Evolutionary conservation across 75 land plant genomes (phyloP), one percentile per base, ranked within the genome.

Genomic region (Picea sitchensis): DNA sequence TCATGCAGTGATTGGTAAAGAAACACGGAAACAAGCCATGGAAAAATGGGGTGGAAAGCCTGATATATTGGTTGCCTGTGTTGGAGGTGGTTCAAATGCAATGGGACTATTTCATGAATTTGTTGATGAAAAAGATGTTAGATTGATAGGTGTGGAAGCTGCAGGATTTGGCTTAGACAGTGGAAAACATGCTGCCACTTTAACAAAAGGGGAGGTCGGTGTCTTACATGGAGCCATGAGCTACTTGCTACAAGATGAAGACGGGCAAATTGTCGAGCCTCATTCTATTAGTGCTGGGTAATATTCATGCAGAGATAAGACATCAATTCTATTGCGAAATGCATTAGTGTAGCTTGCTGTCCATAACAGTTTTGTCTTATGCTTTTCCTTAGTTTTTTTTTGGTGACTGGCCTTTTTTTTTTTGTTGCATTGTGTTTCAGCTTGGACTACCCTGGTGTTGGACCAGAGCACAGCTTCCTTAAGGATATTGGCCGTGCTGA

Each of bases 1-100:
- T 61, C 98, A 95, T 65, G 86, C 98, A 5, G 83, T 94, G 17
- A 95, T 95, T 71, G 98, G 98, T 20, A 94, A 94, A 69, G 98
- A 95, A 80, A 93, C 93, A 41, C 82, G 94, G 20, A 89, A 78
- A 62, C 98, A 94, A 73, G 98, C 98, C 11, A 78, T 94, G 91
- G 98, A 95, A 80, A 95, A 92, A 84, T 95, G 96, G 98, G 96
- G 96, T 57, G 94, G 94, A 11, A 95, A 95, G 79, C 98, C 98
- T 56, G 96, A 95, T 82, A 85, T 95, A 18, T 81, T 95, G 44
- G 83, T 95, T 20, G 98, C 98, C n/a, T 94, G 98, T 79, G 95
- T 95, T 47, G 98, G 98, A 23, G 89, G 98, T 7, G 98, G 98
- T n/a, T 95, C 98, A 36, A 95, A 95, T 81, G 98, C 98, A 18